A percentile compares a stretch with the other conserved stretches of the same genome.
These are phyloP conservation scores for Apostasia ramifera DNA, from an alignment of 106 monocot genomes.

Conservation along the genomic window DNA sequence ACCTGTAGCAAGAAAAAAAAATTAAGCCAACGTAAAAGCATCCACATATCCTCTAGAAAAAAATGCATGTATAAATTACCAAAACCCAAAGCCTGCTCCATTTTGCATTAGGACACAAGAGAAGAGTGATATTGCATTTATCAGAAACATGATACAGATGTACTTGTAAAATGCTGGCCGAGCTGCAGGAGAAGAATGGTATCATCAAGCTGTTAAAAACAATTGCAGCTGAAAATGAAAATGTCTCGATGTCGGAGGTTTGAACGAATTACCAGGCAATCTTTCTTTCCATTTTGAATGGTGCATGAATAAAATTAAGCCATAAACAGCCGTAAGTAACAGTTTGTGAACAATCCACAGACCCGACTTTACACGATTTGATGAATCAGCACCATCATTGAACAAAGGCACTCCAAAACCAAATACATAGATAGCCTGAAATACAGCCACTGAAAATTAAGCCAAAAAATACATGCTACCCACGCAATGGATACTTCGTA, in stretches of 20 bases:
- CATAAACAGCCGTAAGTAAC: constrained; percentile 69
- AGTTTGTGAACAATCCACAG: constrained; percentile 77
- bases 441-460: background rate
- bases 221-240: background rate
- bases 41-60: background rate
- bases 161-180: constrained; percentile 90
- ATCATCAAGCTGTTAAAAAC: background rate
- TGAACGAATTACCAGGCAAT: constrained; percentile 51
- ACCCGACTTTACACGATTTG: constrained; percentile 68
- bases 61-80: constrained; percentile 33
- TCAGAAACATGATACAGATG: constrained; percentile 55
- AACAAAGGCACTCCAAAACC: constrained; percentile 83
- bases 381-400: constrained; percentile 26
- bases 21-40: background rate
- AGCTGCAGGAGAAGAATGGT: constrained; percentile 33
- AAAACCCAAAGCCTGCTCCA: constrained; percentile 70
- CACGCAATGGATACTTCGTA: too few species aligned
- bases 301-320: constrained; percentile 76
- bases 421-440: constrained; percentile 78
- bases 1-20: constrained; percentile 29
- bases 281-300: constrained; percentile 92
- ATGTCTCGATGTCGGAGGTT: background rate
- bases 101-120: constrained; percentile 58
- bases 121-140: constrained; percentile 53
- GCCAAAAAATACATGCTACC: too few species aligned